These are phyloP conservation scores for Dictyostelium firmibasis DNA, from an alignment of 78 protist species.

Conservation along the genomic window DNA sequence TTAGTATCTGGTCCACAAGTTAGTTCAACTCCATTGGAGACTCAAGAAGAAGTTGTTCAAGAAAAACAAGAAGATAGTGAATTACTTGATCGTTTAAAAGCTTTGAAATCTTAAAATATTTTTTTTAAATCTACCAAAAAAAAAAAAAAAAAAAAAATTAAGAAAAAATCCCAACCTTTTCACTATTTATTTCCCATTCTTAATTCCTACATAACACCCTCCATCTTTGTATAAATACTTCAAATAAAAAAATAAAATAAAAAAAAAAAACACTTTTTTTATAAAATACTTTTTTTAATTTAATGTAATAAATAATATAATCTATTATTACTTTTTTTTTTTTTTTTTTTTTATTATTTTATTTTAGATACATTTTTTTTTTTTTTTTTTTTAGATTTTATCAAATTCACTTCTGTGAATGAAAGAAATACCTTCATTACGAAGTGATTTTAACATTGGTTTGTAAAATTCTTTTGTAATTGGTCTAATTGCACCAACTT, in stretches of 20 bases:
- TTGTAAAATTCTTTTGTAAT: conserved; percentile 23
- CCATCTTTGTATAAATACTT: neutral
- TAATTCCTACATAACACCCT: neutral
- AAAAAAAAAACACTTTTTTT: neutral
- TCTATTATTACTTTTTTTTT: neutral
- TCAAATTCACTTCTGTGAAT: conserved; percentile 67
- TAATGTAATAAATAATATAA: neutral
- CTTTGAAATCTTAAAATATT: conserved; percentile 39
- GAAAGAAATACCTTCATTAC: conserved; percentile 75
- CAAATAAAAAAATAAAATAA: neutral
- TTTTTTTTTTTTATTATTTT: neutral
- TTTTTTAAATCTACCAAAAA: neutral
- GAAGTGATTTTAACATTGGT: conserved; percentile 78
- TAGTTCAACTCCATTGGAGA: conserved; percentile 15
- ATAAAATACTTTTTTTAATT: neutral
- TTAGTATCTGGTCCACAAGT: conserved; percentile 45
- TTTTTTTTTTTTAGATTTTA: neutral
- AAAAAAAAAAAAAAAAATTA: neutral
- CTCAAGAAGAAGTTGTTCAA: neutral
- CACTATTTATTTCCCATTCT: neutral
- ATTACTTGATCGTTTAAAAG: conserved; percentile 37
- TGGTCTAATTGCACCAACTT: conserved; percentile 78
- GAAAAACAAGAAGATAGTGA: conserved; percentile 49
- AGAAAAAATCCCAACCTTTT: neutral
- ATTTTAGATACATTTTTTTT: neutral